Base-by-base conservation (phyloP, 2,329 filamentous ascomycete species). In the Claviceps maximensis region DNA sequence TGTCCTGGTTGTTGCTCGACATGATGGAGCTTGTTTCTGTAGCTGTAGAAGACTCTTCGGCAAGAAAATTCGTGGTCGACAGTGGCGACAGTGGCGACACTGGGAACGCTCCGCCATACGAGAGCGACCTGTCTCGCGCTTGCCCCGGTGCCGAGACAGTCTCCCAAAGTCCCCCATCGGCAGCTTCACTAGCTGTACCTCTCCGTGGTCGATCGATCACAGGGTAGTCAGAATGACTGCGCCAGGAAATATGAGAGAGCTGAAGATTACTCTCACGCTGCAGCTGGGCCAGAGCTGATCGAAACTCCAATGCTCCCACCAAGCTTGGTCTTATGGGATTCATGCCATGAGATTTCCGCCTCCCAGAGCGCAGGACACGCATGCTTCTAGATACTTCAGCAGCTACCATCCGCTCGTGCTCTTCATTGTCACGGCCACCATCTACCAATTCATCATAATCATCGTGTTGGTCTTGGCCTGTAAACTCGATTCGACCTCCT, bases 301-400 rank as follows among this genome's bases (percentile, higher is more conserved):
- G 80, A 61, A 98, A 98, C 68, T 98, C 93, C 54, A 98, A 74
- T 9, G 88, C 93, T 45, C 93, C 93, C 3, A 98, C 85, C 47
- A 98, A 73, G 72, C 93, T 97, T 1, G 93, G 91, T 45, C 93
- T 79, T 57, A 98, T 96, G 0, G 89, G 86, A 7, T 84, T 91
- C 56, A 90, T 78, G 17, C 38, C 50, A 33, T 56, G 2, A 88
- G 89, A 58, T 84, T 84, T 58, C 85, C 81, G 57, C 82, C 78
- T 46, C 5, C 50, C 54, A 2, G 87, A 81, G 23, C 89, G 80
- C 58, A 82, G 83, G 29, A 97, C 77, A 53, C 91, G 86, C 93
- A 98, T 98, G 66, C 89, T 95, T 66, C 84, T 93, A 41, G 86
- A 84, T 64, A 98, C 80, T 67, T 97, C 90, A 21, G 89, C 89